Conservation (phyloP, 2,329 filamentous ascomycete genomes). For the Didymella pomorum region DNA sequence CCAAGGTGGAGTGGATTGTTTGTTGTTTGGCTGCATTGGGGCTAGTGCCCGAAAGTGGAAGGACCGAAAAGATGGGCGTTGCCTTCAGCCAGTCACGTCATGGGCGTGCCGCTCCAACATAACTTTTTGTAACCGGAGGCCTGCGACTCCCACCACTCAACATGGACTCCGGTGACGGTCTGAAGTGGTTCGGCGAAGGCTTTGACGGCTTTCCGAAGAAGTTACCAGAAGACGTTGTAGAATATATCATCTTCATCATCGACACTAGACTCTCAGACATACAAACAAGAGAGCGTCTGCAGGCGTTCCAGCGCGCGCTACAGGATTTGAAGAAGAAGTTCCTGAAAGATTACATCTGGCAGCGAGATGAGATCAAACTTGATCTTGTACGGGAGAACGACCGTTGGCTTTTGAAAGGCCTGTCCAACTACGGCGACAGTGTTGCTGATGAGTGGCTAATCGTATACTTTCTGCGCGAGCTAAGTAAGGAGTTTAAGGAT, state of each 20-base stretch:
- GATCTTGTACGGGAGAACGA: slow-evolving; percentile 67
- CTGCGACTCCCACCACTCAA: slow-evolving; percentile 14
- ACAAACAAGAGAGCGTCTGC: slow-evolving; percentile 71
- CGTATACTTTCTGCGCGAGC: slow-evolving; percentile 84
- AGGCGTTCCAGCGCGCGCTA: slow-evolving; percentile 74
- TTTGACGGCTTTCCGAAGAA: slow-evolving; percentile 71
- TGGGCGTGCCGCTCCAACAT: slow-evolving; percentile 26
- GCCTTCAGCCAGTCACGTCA: slow-evolving; percentile 31
- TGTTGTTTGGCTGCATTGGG: slow-evolving; percentile 15
- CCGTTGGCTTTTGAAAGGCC: slow-evolving; percentile 71
- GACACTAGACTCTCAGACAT: slow-evolving; percentile 63
- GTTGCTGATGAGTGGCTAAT: slow-evolving; percentile 98
- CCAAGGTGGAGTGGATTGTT: slow-evolving; percentile 34
- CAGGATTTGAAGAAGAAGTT: slow-evolving; percentile 68
- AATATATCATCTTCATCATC: slow-evolving; percentile 81
- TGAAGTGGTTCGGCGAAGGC: slow-evolving; percentile 71
- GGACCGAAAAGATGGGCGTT: slow-evolving; percentile 22
- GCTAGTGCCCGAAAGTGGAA: slow-evolving; percentile 19
- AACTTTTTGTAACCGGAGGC: slow-evolving; percentile 42
- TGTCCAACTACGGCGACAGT: slow-evolving; percentile 89
- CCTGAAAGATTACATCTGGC: slow-evolving; percentile 93
- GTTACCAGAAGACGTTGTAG: slow-evolving; percentile 83
- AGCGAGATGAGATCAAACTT: slow-evolving; percentile 81
- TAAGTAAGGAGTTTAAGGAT: slow-evolving; percentile 75
- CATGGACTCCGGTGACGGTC: slow-evolving; percentile 56